These are phyloP conservation scores for Halenospora varia DNA, from an alignment of 495 filamentous ascomycete species.

Conservation along the genomic window DNA sequence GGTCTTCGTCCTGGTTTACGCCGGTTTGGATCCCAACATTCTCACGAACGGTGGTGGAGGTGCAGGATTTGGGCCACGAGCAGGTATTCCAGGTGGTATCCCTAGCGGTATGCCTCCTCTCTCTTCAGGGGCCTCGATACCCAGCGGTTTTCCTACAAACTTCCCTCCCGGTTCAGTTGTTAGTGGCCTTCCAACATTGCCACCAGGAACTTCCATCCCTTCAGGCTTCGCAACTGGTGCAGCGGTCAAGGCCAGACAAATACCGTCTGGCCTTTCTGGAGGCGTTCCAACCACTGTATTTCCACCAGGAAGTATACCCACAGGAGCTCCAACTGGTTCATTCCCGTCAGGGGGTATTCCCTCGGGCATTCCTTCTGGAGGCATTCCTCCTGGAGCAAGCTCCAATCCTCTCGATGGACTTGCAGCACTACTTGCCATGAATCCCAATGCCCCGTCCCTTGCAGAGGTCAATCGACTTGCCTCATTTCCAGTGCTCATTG, in stretches of 20 bases:
- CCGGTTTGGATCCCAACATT: conserved; percentile 23
- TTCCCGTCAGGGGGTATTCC: neutral
- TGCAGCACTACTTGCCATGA: neutral
- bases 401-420: neutral
- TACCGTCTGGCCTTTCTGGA: neutral
- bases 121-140: neutral
- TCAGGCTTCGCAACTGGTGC: neutral
- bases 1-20: conserved; percentile 26
- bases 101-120: neutral
- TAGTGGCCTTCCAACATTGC: neutral
- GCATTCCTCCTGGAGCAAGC: neutral
- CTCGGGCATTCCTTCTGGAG: neutral
- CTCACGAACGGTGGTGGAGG: conserved; percentile 13
- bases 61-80: neutral
- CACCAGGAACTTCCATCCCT: neutral
- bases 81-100: neutral
- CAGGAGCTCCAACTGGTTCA: conserved; percentile 4
- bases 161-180: neutral
- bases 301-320: conserved; percentile 13
- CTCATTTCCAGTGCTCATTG: conserved; percentile 23
- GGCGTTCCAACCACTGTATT: neutral
- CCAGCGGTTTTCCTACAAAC: neutral
- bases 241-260: neutral
- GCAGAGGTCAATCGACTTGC: conserved; percentile 21
- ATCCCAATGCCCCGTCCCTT: conserved; percentile 15